A percentile compares a stretch with the other conserved stretches of the same genome.
Evolutionary conservation across 2,329 filamentous ascomycete species (phyloP).

Genomic region (Fusarium dlaminii): DNA sequence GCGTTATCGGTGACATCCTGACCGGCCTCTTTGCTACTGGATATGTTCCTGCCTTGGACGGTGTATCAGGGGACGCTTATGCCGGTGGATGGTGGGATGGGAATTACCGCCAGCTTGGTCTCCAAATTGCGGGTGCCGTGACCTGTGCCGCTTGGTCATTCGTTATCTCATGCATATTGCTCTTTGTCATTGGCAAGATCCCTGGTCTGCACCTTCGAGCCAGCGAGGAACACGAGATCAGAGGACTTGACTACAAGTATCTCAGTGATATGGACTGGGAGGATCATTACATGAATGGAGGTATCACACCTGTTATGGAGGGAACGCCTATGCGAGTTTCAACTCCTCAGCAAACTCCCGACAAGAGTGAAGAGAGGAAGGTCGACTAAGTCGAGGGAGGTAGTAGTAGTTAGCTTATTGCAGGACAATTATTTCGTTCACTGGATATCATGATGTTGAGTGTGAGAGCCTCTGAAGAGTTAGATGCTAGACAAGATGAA

Average conservation of each 20-base stretch:
- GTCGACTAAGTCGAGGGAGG: background rate
- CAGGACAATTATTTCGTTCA: background rate
- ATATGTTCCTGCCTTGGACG: conserved; percentile 62
- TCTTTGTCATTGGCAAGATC: conserved; percentile 66
- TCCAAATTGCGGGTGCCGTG: conserved; percentile 65
- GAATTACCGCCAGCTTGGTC: conserved; percentile 64
- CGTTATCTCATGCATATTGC: conserved; percentile 59
- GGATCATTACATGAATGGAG: conserved; percentile 28
- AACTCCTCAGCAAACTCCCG: conserved; percentile 2
- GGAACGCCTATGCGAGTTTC: conserved; percentile 14
- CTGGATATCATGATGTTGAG: background rate
- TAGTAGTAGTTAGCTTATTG: background rate
- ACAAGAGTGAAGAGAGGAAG: conserved; percentile 21
- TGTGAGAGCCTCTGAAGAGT: background rate
- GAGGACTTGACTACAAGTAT: conserved; percentile 58
- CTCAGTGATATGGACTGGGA: conserved; percentile 43
- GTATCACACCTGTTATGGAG: conserved; percentile 27
- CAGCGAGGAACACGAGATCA: conserved; percentile 63
- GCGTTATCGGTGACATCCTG: conserved; percentile 64
- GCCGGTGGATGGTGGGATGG: conserved; percentile 61
- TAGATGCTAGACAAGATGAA: no score
- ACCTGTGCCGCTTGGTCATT: conserved; percentile 66
- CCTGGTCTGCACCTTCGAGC: conserved; percentile 65
- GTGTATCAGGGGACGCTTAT: conserved; percentile 53
- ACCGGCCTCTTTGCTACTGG: conserved; percentile 66